Conservation (phyloP, 208 protist genomes). For the Crithidia thermophila region DNA sequence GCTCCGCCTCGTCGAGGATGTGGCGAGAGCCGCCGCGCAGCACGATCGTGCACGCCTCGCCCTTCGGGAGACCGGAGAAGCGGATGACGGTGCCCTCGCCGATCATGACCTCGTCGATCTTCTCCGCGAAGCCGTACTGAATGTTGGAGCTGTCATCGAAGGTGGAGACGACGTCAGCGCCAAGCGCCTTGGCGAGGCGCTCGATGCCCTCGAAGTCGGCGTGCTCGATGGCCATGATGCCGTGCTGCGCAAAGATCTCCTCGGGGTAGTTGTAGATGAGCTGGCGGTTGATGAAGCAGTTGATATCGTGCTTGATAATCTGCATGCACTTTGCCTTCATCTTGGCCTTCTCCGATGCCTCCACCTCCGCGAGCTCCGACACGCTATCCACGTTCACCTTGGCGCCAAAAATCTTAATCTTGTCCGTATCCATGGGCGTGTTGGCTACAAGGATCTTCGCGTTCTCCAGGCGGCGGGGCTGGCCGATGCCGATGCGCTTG, state of each 20-base stretch:
- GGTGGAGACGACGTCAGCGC: conserved; percentile 99
- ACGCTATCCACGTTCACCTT: conserved; percentile 96
- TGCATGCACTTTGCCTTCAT: conserved; percentile 97
- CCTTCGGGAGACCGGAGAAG: conserved; percentile 96
- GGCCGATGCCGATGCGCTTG: conserved; percentile 99
- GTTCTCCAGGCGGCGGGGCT: conserved; percentile 97
- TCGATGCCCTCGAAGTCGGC: conserved; percentile 99
- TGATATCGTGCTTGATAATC: conserved; percentile 97
- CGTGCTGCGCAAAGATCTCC: conserved; percentile 97
- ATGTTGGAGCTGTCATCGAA: conserved; percentile 98
- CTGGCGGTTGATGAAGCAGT: conserved; percentile 99
- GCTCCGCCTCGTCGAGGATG: conserved; percentile 99
- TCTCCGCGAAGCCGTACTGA: conserved; percentile 95
- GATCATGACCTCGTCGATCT: conserved; percentile 99
- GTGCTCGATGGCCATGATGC: conserved; percentile 99
- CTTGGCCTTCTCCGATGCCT: conserved; percentile 97
- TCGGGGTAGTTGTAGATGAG: conserved; percentile 99
- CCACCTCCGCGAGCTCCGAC: conserved; percentile 97
- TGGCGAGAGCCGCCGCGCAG: conserved; percentile 98
- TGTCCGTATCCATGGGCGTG: conserved; percentile 99
- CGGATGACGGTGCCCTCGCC: conserved; percentile 98
- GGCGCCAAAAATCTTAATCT: conserved; percentile 98
- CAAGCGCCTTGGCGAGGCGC: conserved; percentile 95
- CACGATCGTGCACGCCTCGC: conserved; percentile 99
- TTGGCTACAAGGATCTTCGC: conserved; percentile 99